Evolutionary conservation across 805 yeast genomes (phyloP).

Genomic region (Candida methanosorbosa): DNA sequence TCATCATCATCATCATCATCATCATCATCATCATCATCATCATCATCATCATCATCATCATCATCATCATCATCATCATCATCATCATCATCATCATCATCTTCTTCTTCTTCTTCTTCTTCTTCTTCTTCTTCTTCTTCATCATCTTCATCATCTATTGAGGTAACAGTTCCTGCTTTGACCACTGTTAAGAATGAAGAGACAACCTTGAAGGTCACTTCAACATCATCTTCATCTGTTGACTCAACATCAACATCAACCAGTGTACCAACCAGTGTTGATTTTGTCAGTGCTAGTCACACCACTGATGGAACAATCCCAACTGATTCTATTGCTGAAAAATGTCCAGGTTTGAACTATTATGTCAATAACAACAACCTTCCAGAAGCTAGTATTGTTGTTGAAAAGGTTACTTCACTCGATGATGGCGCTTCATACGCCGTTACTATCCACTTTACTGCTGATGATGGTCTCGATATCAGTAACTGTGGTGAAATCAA

Average conservation of each 20-base stretch:
- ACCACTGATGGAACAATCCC: neutral
- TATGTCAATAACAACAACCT: too few relatives aligned
- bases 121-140: slow-evolving; percentile 1
- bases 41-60: neutral
- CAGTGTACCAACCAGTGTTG: neutral
- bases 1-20: slow-evolving; percentile 1
- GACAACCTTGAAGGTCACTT: neutral
- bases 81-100: neutral
- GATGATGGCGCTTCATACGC: neutral
- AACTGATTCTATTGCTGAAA: neutral
- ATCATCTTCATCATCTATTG: neutral
- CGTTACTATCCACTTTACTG: slow-evolving; percentile 2
- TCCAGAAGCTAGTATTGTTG: slow-evolving; percentile 3
- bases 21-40: neutral
- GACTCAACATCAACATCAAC: neutral
- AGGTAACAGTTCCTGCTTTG: too few relatives aligned
- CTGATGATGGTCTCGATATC: slow-evolving; percentile 1
- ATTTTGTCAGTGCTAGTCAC: slow-evolving; percentile 5
- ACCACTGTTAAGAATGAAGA: too few relatives aligned
- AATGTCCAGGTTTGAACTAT: slow-evolving; percentile 11
- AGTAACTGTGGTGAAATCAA: slow-evolving; percentile 8
- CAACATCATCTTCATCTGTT: slow-evolving; percentile 2
- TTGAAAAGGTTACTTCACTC: slow-evolving; percentile 1
- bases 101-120: neutral
- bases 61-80: slow-evolving; percentile 2